Percentiles rank a stretch among this genome's conserved stretches.
phyloP scores from a whole-genome alignment of 2,329 filamentous ascomycete genomes.

The Fusarium dimerum region DNA sequence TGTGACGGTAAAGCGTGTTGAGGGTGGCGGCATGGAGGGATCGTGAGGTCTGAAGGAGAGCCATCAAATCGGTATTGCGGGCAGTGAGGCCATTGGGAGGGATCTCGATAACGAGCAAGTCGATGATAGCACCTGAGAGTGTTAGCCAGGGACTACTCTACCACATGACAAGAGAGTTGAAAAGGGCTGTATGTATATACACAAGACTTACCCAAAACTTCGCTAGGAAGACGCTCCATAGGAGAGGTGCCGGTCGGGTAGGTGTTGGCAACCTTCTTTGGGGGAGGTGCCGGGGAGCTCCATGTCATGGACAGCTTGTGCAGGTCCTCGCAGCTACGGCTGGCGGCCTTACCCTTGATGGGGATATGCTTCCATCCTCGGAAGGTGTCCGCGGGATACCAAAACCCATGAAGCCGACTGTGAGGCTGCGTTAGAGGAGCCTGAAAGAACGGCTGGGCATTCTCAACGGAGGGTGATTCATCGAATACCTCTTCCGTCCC shows the following conservation, averaged over 20 bases:
- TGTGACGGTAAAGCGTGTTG: slow-evolving; percentile 73
- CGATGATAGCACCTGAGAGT: slow-evolving; percentile 67
- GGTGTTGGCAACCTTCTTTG: slow-evolving; percentile 31
- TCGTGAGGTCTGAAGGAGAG: slow-evolving; percentile 74
- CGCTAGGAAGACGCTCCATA: slow-evolving; percentile 68
- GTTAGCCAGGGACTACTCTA: slow-evolving; percentile 21
- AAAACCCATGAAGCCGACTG: slow-evolving; percentile 59
- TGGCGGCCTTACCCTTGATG: slow-evolving; percentile 59
- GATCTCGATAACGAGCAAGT: slow-evolving; percentile 71
- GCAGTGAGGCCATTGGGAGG: slow-evolving; percentile 71
- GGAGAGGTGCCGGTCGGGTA: slow-evolving; percentile 51
- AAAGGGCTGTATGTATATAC: not conserved
- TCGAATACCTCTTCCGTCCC: slow-evolving; percentile 54
- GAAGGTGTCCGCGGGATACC: slow-evolving; percentile 59
- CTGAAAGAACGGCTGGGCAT: slow-evolving; percentile 48
- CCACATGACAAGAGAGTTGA: not conserved
- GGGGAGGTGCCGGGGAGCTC: slow-evolving; percentile 43
- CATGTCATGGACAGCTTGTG: slow-evolving; percentile 57
- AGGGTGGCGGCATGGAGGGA: slow-evolving; percentile 72
- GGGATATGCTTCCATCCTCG: slow-evolving; percentile 64
- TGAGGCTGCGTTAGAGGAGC: slow-evolving; percentile 56
- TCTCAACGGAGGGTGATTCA: slow-evolving; percentile 45
- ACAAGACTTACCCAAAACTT: slow-evolving; percentile 62
- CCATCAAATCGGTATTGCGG: slow-evolving; percentile 77
- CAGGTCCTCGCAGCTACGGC: slow-evolving; percentile 62